These are phyloP conservation scores for Parachaetomium inaequale DNA, from an alignment of 495 filamentous ascomycete genomes.

Conservation along the genomic window DNA sequence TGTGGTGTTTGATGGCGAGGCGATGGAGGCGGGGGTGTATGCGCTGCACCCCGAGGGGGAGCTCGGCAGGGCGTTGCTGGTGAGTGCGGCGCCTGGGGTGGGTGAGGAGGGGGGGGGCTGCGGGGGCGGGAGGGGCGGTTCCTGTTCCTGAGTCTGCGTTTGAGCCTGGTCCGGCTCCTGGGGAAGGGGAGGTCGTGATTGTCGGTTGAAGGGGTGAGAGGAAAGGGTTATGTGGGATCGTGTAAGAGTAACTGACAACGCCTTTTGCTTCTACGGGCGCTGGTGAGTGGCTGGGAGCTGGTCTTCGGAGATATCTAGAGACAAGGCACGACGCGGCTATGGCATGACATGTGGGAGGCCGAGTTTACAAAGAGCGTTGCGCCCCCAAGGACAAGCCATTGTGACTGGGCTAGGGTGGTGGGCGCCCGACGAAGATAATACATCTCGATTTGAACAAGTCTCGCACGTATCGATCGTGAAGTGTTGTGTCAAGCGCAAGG, in stretches of 20 bases:
- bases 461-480: neutral
- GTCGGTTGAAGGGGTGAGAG: neutral
- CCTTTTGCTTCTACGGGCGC: too few species aligned
- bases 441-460: neutral
- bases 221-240: neutral
- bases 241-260: neutral
- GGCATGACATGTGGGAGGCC: too few species aligned
- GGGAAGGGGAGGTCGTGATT: neutral
- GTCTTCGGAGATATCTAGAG: neutral
- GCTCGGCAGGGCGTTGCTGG: constrained; percentile 37
- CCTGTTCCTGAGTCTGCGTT: neutral
- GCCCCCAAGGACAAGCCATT: neutral
- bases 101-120: neutral
- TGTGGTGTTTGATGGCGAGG: constrained; percentile 83
- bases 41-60: constrained; percentile 67
- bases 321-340: neutral
- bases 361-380: neutral
- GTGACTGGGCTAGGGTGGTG: neutral
- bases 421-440: neutral
- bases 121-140: neutral
- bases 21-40: constrained; percentile 71
- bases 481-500: too few species aligned
- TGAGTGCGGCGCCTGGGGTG: neutral
- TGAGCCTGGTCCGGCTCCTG: neutral
- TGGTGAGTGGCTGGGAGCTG: neutral